Conservation (phyloP, 2,329 filamentous ascomycete genomes). For the Laburnicola sp. region DNA sequence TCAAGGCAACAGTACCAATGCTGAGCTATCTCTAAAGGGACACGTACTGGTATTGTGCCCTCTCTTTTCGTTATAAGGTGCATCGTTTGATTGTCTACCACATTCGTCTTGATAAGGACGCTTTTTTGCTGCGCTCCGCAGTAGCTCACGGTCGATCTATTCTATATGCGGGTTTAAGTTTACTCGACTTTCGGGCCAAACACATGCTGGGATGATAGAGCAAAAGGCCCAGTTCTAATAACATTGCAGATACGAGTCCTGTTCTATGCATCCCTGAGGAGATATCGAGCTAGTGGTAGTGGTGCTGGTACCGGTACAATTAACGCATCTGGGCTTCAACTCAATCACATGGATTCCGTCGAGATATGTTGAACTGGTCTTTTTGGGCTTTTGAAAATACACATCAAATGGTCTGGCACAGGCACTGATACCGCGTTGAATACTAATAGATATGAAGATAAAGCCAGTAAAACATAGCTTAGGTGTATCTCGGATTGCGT, state of each 20-base stretch:
- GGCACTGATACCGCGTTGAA: not conserved
- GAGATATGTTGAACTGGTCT: constrained; percentile 12
- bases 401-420: constrained; percentile 12
- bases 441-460: too few species aligned
- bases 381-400: not conserved
- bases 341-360: constrained; percentile 2
- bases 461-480: too few species aligned
- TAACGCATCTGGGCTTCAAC: not conserved
- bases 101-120: not conserved
- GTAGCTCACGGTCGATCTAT: too few species aligned
- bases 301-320: constrained; percentile 12
- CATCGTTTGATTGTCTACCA: not conserved
- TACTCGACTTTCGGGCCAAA: not conserved
- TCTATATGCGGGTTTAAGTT: too few species aligned
- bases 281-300: constrained; percentile 11
- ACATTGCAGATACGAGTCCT: constrained; percentile 7
- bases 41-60: not conserved
- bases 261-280: not conserved
- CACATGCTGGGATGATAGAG: not conserved
- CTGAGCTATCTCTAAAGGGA: too few species aligned
- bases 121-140: too few species aligned
- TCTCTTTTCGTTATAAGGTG: not conserved
- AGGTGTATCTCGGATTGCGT: too few species aligned
- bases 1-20: not conserved
- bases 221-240: not conserved